phyloP scores from a whole-genome alignment of 768 basidiomycete genomes.

The Pholiota conissans region DNA sequence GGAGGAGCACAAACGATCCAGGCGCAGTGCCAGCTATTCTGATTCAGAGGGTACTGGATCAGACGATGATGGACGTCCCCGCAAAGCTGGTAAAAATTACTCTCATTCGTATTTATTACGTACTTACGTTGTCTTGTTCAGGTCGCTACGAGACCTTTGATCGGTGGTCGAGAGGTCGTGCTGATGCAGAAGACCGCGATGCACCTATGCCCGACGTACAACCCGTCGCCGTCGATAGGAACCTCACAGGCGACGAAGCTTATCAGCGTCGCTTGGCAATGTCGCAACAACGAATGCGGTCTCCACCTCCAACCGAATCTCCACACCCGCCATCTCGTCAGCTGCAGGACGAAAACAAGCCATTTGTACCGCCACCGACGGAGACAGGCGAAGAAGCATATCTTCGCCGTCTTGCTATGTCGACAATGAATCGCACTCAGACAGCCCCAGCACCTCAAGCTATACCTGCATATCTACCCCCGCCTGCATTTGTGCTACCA shows the following conservation, averaged over 20 bases:
- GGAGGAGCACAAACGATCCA: conserved; percentile 57
- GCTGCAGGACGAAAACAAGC: conserved; percentile 16
- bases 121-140: conserved; percentile 19
- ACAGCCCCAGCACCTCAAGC: conserved; percentile 18
- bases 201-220: conserved; percentile 21
- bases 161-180: conserved; percentile 46
- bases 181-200: conserved; percentile 40
- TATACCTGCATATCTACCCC: conserved; percentile 4
- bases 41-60: conserved; percentile 64
- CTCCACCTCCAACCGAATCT: conserved; percentile 20
- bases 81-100: conserved; percentile 58
- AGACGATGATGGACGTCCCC: conserved; percentile 66
- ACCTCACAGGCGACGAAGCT: conserved; percentile 75
- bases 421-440: conserved; percentile 32
- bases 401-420: conserved; percentile 61
- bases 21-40: conserved; percentile 60
- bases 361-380: conserved; percentile 9
- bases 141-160: conserved; percentile 53
- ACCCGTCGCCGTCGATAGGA: conserved; percentile 40
- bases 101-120: conserved; percentile 1
- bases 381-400: conserved; percentile 73
- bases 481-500: conserved; percentile 20
- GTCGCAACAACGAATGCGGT: conserved; percentile 38
- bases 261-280: conserved; percentile 76
- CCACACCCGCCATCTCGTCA: conserved; percentile 12